Evolutionary conservation across 2,329 filamentous ascomycete genomes (phyloP), one percentile per base, ranked within the genome.

Genomic region (Apiospora arundinis): DNA sequence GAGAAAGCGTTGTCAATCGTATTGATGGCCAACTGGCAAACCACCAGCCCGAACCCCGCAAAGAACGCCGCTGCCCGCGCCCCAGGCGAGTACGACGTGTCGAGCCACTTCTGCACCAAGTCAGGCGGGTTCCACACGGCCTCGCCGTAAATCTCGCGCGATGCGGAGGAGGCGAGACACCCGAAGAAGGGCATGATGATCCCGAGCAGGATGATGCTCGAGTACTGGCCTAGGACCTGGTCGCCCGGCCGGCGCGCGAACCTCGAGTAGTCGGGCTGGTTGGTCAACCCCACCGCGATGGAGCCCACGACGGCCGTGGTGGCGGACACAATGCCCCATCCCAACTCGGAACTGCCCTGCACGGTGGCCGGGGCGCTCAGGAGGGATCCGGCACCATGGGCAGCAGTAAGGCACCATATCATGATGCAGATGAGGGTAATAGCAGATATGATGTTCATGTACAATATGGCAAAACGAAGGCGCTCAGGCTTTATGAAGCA

Each of bases 1-100:
- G 92, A 95, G 72, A 96, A 91, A 0, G 91, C 93, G 83, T 97
- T 97, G 71, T 94, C 94, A 0, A 93, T 92, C 74, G 97, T 95
- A 77, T 97, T 96, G 46, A 94, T 96, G 21, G 93, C 94, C 2
- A 97, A 86, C 81, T 96, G 93, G 7, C 94, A 94, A 11, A 97
- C 87, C 0, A 92, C 87, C 1, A 87, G 78, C 0, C 83, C 85
- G 9, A 83, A 73, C 2, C 82, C 82, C 28, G 82, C 82, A 75
- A 88, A 87, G 76, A 95, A 95, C 1, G 91, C 91, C 1, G 85
- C 78, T 0, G 92, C 86, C 45, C 93, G 89, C 79, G 93, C 89
- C 0, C 81, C 90, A 0, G 91, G 90, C 72, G 88, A 89, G 68
- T 92, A 92, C 69, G 93, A 91, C 70, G 72, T 73, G 25, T 92